These are phyloP conservation scores for Microcos paniculata DNA, from an alignment of 345 rosid genomes.

Conservation along the genomic window DNA sequence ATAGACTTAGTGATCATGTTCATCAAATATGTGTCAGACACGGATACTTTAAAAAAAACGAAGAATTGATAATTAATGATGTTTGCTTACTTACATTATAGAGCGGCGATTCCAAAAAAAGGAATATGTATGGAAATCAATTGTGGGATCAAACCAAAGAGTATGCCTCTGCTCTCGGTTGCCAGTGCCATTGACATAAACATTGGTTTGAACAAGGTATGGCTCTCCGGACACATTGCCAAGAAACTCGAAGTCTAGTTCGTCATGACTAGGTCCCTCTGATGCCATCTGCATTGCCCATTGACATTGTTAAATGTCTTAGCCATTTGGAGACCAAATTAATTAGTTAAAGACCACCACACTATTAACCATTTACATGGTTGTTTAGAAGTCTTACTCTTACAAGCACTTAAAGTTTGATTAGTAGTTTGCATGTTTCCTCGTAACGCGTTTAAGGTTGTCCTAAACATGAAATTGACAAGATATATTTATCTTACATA, in stretches of 20 bases:
- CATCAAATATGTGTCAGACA: too few species aligned
- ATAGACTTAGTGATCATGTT: too few species aligned
- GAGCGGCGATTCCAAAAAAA: constrained; percentile 7
- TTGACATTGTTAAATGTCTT: not conserved
- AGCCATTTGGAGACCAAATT: not conserved
- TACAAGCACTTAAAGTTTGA: not conserved
- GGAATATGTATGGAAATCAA: constrained; percentile 8
- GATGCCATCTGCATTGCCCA: constrained; percentile 10
- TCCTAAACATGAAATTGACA: not conserved
- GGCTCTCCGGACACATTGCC: constrained; percentile 12
- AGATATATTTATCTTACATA: not conserved
- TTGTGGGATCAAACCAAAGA: constrained; percentile 15
- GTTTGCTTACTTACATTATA: not conserved
- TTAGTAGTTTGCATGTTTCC: not conserved
- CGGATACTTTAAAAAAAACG: too few species aligned
- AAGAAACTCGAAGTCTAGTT: constrained; percentile 13
- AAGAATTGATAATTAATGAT: too few species aligned
- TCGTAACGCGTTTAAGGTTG: not conserved
- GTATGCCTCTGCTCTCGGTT: constrained; percentile 11
- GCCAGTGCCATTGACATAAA: constrained; percentile 13
- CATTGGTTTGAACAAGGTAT: constrained; percentile 11
- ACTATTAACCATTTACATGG: not conserved
- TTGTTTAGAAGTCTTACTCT: not conserved
- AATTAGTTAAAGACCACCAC: not conserved
- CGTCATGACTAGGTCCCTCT: constrained; percentile 9